Percentiles rank a stretch among this genome's conserved stretches.
phyloP scores from a whole-genome alignment of 495 filamentous ascomycete genomes.

The Amorphotheca resinae region DNA sequence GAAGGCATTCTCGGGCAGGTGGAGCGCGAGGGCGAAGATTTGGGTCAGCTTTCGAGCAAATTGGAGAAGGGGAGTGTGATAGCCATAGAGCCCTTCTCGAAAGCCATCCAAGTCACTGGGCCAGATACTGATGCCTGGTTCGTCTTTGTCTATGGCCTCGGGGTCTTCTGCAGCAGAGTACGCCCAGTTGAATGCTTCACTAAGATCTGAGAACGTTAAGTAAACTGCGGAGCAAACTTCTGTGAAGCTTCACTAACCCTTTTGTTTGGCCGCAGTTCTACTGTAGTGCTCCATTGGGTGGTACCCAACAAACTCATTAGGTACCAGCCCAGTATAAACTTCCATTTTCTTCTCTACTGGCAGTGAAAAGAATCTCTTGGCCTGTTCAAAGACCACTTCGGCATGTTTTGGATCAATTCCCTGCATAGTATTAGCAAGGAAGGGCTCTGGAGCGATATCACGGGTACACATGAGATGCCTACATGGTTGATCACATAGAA shows the following conservation, averaged over 20 bases:
- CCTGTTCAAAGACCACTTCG: constrained; percentile 22
- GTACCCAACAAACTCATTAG: constrained; percentile 20
- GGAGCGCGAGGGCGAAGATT: neutral
- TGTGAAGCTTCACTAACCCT: constrained; percentile 22
- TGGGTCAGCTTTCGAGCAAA: neutral
- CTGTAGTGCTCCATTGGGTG: constrained; percentile 26
- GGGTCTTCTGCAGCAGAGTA: constrained; percentile 27
- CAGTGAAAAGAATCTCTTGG: constrained; percentile 30
- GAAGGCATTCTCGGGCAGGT: constrained; percentile 1
- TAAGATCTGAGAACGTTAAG: constrained; percentile 22
- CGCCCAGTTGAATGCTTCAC: constrained; percentile 31
- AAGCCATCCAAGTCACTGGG: constrained; percentile 16
- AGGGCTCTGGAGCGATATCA: constrained; percentile 15
- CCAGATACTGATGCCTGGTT: constrained; percentile 11
- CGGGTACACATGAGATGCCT: constrained; percentile 22
- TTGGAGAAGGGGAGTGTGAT: constrained; percentile 16
- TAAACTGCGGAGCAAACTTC: constrained; percentile 12
- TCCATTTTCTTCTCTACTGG: constrained; percentile 30
- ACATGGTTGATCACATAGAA: constrained; percentile 31
- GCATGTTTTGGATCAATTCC: constrained; percentile 13
- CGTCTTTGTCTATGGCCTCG: neutral
- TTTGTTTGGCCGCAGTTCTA: constrained; percentile 22
- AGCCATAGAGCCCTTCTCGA: constrained; percentile 18
- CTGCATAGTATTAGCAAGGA: neutral
- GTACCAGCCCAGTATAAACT: constrained; percentile 25